Conservation (phyloP, 768 basidiomycete genomes). For the Lyophyllum shimeji region DNA sequence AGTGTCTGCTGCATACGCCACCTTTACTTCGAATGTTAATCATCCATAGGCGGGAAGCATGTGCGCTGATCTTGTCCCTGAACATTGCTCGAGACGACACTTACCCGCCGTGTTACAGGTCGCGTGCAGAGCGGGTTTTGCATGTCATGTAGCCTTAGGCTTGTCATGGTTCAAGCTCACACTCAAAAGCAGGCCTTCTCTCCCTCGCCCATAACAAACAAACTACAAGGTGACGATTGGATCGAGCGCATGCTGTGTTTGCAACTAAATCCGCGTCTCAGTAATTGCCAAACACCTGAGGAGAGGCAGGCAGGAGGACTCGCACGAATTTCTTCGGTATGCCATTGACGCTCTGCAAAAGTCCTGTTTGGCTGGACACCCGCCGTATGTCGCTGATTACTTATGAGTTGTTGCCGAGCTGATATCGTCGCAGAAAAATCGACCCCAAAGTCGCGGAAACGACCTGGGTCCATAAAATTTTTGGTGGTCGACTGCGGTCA, state of each 20-base stretch:
- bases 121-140: slow-evolving; percentile 61
- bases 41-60: slow-evolving; percentile 53
- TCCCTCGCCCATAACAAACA: slow-evolving; percentile 63
- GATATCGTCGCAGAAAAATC: slow-evolving; percentile 51
- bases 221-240: slow-evolving; percentile 61
- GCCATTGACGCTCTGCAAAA: slow-evolving; percentile 90
- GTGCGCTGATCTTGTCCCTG: slow-evolving; percentile 43
- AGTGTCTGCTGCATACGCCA: slow-evolving; percentile 91
- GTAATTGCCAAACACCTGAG: slow-evolving; percentile 92
- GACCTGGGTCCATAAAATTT: slow-evolving; percentile 93
- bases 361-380: slow-evolving; percentile 69
- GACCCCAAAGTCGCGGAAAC: slow-evolving; percentile 75
- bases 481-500: slow-evolving; percentile 90
- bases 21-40: slow-evolving; percentile 70
- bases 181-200: slow-evolving; percentile 47
- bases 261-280: slow-evolving; percentile 27
- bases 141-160: slow-evolving; percentile 72
- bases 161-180: slow-evolving; percentile 57
- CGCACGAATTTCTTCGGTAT: slow-evolving; percentile 97
- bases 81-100: background rate
- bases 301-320: slow-evolving; percentile 92
- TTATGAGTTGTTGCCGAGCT: background rate
- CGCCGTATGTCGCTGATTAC: slow-evolving; percentile 52
- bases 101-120: slow-evolving; percentile 28
- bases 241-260: background rate